Base-by-base conservation (phyloP, 352 stramenopile genomes). In the Phytophthora agathidicida region DNA sequence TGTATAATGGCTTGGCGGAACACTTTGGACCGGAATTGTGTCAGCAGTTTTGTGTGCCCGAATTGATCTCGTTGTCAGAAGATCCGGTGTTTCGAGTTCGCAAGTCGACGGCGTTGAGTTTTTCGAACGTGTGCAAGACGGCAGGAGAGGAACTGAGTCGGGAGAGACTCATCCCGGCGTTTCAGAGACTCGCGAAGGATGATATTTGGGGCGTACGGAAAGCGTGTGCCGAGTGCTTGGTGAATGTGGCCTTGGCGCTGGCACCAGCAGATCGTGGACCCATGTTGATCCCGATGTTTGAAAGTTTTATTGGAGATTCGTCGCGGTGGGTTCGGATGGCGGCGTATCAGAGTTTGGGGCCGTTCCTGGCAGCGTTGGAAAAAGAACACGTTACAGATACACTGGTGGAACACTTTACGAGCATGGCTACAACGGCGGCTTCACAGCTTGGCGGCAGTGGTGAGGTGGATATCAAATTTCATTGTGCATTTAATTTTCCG, bases 171-270 rank as follows among this genome's bases (percentile, higher is more conserved):
- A 59, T 99, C 13, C 94, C 95, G 4, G 86, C 90, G 1, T 98
- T 98, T 75, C 76, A 94, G 45, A 57, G 76, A 32, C 81, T 98
- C 1, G 88, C 86, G n/a, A 86, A 85, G 14, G 95, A 99, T 68
- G 92, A 98, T 60, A 97, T 98, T 43, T 98, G 94, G 74, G 86
- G 90, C 24, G 93, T 98, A 17, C 88, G 93, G 5, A 97, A 97
- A 64, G 89, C 92, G 2, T 98, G 92, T 53, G 93, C 91, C 1
- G 93, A 98, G 73, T 94, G 77, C 35, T 61, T 98, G 17, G 89
- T 96, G 16, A 78, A 81, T 44, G 86, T 99, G 14, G 75, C 93
- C 4, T 81, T 98, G 60, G 83, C 86, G 5, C 55, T 98, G 8
- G 72, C 82, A n/a, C 71, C 77, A 1, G 51, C 77, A 3, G 78